These are phyloP conservation scores for Piper longum DNA, from an alignment of 164 flowering plant species.

Conservation along the genomic window DNA sequence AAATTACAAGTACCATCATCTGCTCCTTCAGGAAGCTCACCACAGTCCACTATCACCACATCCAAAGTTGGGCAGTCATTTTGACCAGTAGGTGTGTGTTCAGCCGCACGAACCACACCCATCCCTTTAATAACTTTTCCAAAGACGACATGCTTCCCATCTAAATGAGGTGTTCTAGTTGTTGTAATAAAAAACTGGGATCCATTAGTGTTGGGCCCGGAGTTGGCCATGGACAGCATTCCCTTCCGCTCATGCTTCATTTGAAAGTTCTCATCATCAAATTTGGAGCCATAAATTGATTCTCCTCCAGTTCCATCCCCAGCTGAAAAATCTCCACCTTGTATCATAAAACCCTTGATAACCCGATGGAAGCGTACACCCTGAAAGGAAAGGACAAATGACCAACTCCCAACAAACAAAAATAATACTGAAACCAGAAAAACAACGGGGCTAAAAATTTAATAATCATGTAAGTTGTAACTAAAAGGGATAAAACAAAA, in stretches of 20 bases:
- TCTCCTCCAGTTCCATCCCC: constrained; percentile 79
- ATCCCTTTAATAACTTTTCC: constrained; percentile 86
- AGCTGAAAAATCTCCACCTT: constrained; percentile 76
- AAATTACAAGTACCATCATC: constrained; percentile 74
- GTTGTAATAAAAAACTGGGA: constrained; percentile 90
- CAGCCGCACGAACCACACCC: constrained; percentile 74
- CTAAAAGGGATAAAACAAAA: no score
- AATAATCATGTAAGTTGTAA: no score
- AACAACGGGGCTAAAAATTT: no score
- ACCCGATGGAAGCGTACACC: constrained; percentile 62
- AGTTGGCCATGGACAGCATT: constrained; percentile 85
- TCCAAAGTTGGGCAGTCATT: constrained; percentile 41
- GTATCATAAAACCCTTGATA: constrained; percentile 65
- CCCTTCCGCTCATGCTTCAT: constrained; percentile 75
- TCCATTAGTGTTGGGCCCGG: constrained; percentile 81
- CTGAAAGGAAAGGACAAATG: constrained; percentile 15
- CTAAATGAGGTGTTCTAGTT: constrained; percentile 66
- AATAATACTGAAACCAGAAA: no score
- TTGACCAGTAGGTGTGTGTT: constrained; percentile 45
- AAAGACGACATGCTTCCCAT: constrained; percentile 92
- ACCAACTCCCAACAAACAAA: neutral
- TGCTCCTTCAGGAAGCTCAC: constrained; percentile 75
- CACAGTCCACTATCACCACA: constrained; percentile 67
- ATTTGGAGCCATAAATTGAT: constrained; percentile 62
- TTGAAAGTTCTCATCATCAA: constrained; percentile 77